Base-by-base conservation (phyloP, 257 asterid genomes). In the Fraxinus americana region DNA sequence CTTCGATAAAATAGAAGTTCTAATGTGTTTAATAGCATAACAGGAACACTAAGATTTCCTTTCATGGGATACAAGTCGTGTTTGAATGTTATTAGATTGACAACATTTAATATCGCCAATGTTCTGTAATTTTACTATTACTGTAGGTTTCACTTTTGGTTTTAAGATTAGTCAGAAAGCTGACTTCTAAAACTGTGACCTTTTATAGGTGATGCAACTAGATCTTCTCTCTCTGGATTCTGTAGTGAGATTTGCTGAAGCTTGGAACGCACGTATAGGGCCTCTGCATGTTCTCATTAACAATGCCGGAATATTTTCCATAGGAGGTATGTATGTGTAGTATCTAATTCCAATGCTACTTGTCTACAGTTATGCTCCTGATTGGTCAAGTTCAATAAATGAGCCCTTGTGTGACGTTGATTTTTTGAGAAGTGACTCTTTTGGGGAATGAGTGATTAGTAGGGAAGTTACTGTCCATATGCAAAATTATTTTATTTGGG, bases 241-340 rank as follows among this genome's bases (percentile, higher is more conserved):
- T 73, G 97, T 95, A 65, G 97, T 77, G 83, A 87, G 90, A 81
- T 95, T 95, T 72, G 91, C 98, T 35, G 94, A 91, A 75, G 90
- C 93, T 67, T 95, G 93, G 94, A 91, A 91, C 90, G 87, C 96
- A 69, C 96, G 96, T 17, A 79, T 84, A 63, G 90, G 85, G 38
- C 93, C 92, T 74, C 77, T 95, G 72, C 97, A 93, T 67, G 97
- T 90, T 39, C 94, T 95, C 81, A 89, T 95, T 75, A 95, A 95
- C 72, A 93, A 95, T 85, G 98, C 99, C 32, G 99, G 98, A 82
- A 91, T 95, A 84, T 93, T 91, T 87, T 85, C 98, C 7, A 91
- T 95, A 70, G 97, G 99, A 83, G 97, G 94, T 89, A 63, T 82
- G 86, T 78, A 48, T 29, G 34, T 30, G 23, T 41, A 34, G 19